These are phyloP conservation scores for Senna siamea DNA, from an alignment of 306 rosid genomes.

Conservation along the genomic window DNA sequence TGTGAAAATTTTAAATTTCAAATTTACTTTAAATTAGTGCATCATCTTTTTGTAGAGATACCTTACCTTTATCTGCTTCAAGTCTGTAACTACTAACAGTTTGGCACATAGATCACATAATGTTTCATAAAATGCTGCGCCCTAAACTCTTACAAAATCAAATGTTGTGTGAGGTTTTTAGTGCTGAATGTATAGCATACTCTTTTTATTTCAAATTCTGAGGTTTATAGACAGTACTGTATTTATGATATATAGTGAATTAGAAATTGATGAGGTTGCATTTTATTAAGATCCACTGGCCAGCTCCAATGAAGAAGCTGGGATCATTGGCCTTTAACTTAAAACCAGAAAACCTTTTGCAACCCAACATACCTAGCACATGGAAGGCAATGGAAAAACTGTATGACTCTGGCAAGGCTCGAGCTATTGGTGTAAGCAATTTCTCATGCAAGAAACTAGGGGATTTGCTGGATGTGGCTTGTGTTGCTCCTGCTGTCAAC, in stretches of 20 bases:
- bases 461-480: slow-evolving; percentile 54
- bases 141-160: no score
- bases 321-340: slow-evolving; percentile 47
- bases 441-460: slow-evolving; percentile 65
- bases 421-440: slow-evolving; percentile 77
- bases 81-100: no score
- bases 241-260: slow-evolving; percentile 5
- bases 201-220: background rate
- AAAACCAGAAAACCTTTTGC: slow-evolving; percentile 48
- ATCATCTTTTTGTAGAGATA: no score
- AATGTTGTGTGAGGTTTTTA: background rate
- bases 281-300: slow-evolving; percentile 76
- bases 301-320: slow-evolving; percentile 61
- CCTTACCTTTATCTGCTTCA: background rate
- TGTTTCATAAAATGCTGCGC: no score
- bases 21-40: background rate
- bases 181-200: background rate
- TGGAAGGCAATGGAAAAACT: slow-evolving; percentile 81
- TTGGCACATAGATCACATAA: no score
- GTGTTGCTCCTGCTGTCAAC: slow-evolving; percentile 64
- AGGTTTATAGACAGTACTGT: slow-evolving; percentile 5
- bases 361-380: slow-evolving; percentile 52
- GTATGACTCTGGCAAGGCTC: slow-evolving; percentile 61
- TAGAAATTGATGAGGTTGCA: slow-evolving; percentile 29
- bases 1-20: background rate